Base-by-base conservation (phyloP, 257 asterid species). In the Jacaranda mimosifolia region DNA sequence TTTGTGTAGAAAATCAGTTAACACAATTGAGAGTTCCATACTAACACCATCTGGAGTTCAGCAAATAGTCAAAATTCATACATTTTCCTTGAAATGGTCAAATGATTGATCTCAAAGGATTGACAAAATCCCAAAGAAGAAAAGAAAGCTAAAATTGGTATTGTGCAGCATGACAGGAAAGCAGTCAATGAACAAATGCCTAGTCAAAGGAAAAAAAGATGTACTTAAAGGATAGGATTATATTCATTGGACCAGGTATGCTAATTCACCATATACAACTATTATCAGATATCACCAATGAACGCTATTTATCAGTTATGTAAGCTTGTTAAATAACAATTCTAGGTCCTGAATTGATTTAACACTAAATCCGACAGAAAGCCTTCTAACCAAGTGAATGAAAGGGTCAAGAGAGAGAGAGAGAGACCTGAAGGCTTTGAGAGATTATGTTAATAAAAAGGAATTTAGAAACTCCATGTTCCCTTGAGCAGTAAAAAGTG, bases 21-120 rank as follows among this genome's bases (percentile, higher is more conserved):
- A 57, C n/a, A 57, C 48, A 70, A 51, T 21, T 69, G 66, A 36
- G 66, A 64, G 45, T 55, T 19, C 62, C 48, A 39, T 15, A 76
- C 32, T 26, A 26, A 26, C 32, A 26, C 32, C 32, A 26, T 26
- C 32, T 26, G 32, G 32, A 26, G 32, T 26, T 26, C 32, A 26
- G 32, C 32, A 55, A 35, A 39, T 42, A 45, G 39, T 15, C 4
- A 52, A 55, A 65, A 18, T 18, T 6, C 45, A 46, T 42, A 55
- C 67, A 63, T 49, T 72, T 52, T 73, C 69, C 59, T 5, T 21
- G 55, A 21, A 51, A 56, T 36, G 19, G 35, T 67, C 18, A 40
- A 64, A 63, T 4, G 70, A 38, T 49, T 42, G 56, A 63, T 42
- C 21, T 19, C 58, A 69, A 26, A 51, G 57, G 45, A 73, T 42